phyloP scores from a whole-genome alignment of 805 yeast genomes.

The Yamadazyma kitorensis region DNA sequence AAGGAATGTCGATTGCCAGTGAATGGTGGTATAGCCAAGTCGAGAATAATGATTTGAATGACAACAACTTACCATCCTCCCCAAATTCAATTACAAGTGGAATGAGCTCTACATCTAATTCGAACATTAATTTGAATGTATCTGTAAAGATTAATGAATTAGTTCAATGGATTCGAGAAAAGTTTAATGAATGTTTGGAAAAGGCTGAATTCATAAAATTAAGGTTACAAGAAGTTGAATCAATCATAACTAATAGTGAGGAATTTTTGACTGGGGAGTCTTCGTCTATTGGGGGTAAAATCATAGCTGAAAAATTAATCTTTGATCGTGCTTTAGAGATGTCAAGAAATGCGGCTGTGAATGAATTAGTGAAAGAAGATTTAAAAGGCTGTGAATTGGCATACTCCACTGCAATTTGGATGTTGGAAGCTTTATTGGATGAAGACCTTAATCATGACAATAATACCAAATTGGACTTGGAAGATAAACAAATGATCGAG shows the following conservation, averaged over 20 bases:
- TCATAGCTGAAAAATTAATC: conserved; percentile 78
- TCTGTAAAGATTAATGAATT: conserved; percentile 54
- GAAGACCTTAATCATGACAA: conserved; percentile 26
- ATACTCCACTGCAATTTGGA: conserved; percentile 92
- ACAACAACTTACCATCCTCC: conserved; percentile 6
- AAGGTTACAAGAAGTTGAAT: conserved; percentile 51
- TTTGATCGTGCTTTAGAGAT: conserved; percentile 94
- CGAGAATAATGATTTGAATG: conserved; percentile 12
- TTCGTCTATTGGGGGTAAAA: conserved; percentile 14
- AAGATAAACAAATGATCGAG: conserved; percentile 73
- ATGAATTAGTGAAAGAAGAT: conserved; percentile 76
- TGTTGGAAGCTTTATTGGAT: conserved; percentile 84
- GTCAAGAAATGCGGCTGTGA: conserved; percentile 86
- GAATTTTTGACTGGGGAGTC: conserved; percentile 1
- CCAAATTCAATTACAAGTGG: conserved; percentile 1
- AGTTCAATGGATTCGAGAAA: conserved; percentile 89
- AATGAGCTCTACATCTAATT: not conserved
- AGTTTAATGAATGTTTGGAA: conserved; percentile 84
- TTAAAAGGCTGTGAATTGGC: conserved; percentile 78
- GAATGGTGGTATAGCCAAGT: conserved; percentile 77
- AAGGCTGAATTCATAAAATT: conserved; percentile 78
- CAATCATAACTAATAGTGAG: conserved; percentile 13
- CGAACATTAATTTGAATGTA: conserved; percentile 15
- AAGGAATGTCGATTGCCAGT: conserved; percentile 82
- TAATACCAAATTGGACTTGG: conserved; percentile 52